These are phyloP conservation scores for Calonectria honghensis DNA, from an alignment of 2,329 filamentous ascomycete genomes.

Conservation along the genomic window DNA sequence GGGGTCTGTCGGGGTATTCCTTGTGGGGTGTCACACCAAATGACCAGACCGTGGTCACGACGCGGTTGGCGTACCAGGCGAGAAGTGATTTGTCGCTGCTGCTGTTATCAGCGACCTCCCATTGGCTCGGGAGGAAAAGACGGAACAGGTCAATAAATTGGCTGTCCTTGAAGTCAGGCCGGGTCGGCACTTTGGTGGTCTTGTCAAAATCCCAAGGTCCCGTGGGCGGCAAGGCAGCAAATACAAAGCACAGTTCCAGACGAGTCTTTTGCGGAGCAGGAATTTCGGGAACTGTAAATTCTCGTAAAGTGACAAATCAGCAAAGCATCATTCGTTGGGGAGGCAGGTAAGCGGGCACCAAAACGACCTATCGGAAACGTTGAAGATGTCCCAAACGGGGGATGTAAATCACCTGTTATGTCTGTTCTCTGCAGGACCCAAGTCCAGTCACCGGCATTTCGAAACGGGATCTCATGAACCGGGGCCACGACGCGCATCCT, in stretches of 20 bases:
- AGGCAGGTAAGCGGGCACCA: background rate
- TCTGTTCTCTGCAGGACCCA: constrained; percentile 1
- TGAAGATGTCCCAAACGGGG: background rate
- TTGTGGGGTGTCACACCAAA: background rate
- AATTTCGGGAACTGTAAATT: background rate
- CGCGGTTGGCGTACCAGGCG: constrained; percentile 1
- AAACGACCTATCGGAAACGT: background rate
- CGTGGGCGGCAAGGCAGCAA: background rate
- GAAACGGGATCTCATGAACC: constrained; percentile 4
- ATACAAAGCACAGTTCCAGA: background rate
- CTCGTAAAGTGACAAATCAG: background rate
- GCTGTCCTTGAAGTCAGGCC: constrained; percentile 4
- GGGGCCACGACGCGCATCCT: constrained; percentile 8
- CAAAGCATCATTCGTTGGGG: background rate
- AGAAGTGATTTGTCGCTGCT: background rate
- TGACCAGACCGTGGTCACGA: constrained; percentile 10
- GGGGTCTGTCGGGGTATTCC: background rate
- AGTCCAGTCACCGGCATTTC: constrained; percentile 13
- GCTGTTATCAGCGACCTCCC: background rate
- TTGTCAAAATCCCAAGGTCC: constrained; percentile 2
- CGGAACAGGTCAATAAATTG: background rate
- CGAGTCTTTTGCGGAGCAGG: background rate
- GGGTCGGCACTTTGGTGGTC: background rate
- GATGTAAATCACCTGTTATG: background rate
- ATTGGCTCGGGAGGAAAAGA: background rate